A percentile compares a stretch with the other conserved stretches of the same genome.
Conservation (phyloP, 1,284 basidiomycete species). For the Boletellus deceptivus region DNA sequence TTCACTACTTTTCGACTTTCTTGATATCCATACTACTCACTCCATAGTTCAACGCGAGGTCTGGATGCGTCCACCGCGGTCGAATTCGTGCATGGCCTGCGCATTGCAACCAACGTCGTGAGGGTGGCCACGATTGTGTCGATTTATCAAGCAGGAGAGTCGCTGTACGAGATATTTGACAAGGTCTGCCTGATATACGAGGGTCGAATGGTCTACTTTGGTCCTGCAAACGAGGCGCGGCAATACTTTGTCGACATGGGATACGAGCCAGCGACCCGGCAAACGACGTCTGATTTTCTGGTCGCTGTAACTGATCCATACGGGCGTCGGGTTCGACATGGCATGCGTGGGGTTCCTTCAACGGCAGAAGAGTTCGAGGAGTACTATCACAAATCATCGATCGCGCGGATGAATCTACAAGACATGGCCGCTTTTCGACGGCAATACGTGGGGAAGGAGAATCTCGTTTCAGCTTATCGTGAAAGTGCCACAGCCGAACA, state of each 20-base stretch:
- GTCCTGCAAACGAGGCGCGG: slow-evolving; percentile 53
- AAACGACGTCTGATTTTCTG: slow-evolving; percentile 72
- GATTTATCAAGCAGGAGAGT: slow-evolving; percentile 68
- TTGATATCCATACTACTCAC: slow-evolving; percentile 1
- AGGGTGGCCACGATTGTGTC: slow-evolving; percentile 58
- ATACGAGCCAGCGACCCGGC: slow-evolving; percentile 55
- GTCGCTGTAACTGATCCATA: slow-evolving; percentile 58
- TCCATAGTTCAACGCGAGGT: slow-evolving; percentile 59
- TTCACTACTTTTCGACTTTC: background rate
- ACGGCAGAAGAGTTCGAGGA: slow-evolving; percentile 61
- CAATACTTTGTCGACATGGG: slow-evolving; percentile 69
- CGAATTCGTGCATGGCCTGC: slow-evolving; percentile 60
- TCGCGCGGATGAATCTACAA: slow-evolving; percentile 29
- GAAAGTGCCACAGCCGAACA: slow-evolving; percentile 52
- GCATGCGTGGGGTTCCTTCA: slow-evolving; percentile 51
- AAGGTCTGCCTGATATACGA: slow-evolving; percentile 70
- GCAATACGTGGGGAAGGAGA: slow-evolving; percentile 37
- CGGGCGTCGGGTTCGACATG: slow-evolving; percentile 53
- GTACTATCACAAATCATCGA: slow-evolving; percentile 34
- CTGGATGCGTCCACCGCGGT: slow-evolving; percentile 72
- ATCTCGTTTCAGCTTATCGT: slow-evolving; percentile 42
- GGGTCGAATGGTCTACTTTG: slow-evolving; percentile 73
- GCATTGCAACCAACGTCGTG: slow-evolving; percentile 59
- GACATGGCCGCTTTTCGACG: slow-evolving; percentile 39
- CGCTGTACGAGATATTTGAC: slow-evolving; percentile 57